phyloP scores from a whole-genome alignment of 176 grass and related monocot genomes.

The Zoysia japonica region DNA sequence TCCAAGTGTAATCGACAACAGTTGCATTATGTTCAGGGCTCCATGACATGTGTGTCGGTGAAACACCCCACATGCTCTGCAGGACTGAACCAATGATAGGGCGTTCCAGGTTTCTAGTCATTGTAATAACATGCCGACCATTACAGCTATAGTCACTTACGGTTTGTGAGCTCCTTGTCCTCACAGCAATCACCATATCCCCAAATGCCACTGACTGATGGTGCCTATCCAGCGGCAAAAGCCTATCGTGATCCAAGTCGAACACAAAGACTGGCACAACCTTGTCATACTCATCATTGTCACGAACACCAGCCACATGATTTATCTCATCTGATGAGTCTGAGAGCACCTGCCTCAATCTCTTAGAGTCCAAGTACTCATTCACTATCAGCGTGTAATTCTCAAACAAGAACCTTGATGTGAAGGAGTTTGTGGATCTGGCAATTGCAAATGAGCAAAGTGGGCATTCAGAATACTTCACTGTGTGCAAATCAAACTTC shows the following conservation, averaged over 20 bases:
- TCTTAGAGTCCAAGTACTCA: slow-evolving; percentile 93
- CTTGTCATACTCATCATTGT: slow-evolving; percentile 60
- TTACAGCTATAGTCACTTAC: slow-evolving; percentile 98
- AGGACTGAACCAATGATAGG: slow-evolving; percentile 79
- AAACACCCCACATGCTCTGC: slow-evolving; percentile 93
- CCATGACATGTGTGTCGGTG: slow-evolving; percentile 77
- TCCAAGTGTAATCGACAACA: slow-evolving; percentile 88
- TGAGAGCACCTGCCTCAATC: slow-evolving; percentile 79
- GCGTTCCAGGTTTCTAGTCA: slow-evolving; percentile 75
- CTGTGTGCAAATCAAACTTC: slow-evolving; percentile 50
- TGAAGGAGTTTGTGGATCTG: slow-evolving; percentile 68
- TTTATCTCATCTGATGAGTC: slow-evolving; percentile 74
- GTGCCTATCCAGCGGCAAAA: slow-evolving; percentile 72
- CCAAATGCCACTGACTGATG: slow-evolving; percentile 84
- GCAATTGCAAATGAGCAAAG: slow-evolving; percentile 78
- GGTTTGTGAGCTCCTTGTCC: slow-evolving; percentile 81
- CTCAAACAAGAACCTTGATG: slow-evolving; percentile 86
- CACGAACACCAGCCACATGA: slow-evolving; percentile 48
- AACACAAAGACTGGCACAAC: slow-evolving; percentile 88
- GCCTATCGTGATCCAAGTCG: slow-evolving; percentile 86
- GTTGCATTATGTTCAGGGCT: slow-evolving; percentile 73
- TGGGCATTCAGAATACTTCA: slow-evolving; percentile 72
- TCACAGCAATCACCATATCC: slow-evolving; percentile 90
- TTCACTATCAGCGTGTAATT: slow-evolving; percentile 91
- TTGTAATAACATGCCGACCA: slow-evolving; percentile 77